These are phyloP conservation scores for Epicoccum nigrum DNA, from an alignment of 2,329 filamentous ascomycete species.

Conservation along the genomic window DNA sequence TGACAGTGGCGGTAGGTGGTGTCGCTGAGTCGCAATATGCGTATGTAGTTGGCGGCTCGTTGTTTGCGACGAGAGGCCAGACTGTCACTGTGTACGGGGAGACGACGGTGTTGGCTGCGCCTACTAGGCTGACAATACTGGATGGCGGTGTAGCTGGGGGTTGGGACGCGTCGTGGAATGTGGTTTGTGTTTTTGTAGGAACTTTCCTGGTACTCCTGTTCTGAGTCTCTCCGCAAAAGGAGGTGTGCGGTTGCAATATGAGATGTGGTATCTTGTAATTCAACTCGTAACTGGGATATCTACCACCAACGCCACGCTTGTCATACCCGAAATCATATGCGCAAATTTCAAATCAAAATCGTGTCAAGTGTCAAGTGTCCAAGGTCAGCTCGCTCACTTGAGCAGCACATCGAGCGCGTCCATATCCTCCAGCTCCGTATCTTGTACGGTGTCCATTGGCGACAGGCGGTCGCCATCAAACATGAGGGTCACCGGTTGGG, in stretches of 20 bases:
- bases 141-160: not conserved
- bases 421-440: conserved; percentile 46
- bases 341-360: not conserved
- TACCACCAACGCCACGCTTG: conserved; percentile 15
- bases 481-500: conserved; percentile 42
- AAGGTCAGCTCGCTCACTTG: conserved; percentile 27
- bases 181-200: not conserved
- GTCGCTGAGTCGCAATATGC: not conserved
- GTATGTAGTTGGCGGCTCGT: not conserved
- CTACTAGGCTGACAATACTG: not conserved
- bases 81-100: conserved; percentile 18
- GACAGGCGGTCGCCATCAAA: conserved; percentile 48
- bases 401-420: conserved; percentile 46
- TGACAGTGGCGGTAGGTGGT: not conserved
- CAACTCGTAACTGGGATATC: conserved; percentile 3
- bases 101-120: conserved; percentile 12
- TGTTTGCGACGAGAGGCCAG: conserved; percentile 18
- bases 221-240: too few species aligned
- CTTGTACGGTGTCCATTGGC: conserved; percentile 40
- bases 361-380: not conserved
- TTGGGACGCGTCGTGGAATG: not conserved
- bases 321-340: not conserved
- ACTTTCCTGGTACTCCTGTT: too few species aligned
- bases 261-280: not conserved
- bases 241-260: too few species aligned